Evolutionary conservation across 441 rosid species (phyloP).

Genomic region (Hura crepitans): DNA sequence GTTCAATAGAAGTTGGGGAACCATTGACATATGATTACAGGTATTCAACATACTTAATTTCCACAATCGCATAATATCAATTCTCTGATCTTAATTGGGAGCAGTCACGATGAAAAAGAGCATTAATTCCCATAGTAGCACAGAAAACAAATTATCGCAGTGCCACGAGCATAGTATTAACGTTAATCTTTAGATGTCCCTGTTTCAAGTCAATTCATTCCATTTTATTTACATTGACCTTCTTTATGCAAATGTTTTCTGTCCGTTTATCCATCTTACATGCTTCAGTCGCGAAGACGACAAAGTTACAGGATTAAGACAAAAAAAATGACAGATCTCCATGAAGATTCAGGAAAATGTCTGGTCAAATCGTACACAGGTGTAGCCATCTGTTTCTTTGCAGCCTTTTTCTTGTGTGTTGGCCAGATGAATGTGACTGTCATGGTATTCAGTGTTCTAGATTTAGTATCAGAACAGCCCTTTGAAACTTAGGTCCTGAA

Average conservation of each 20-base stretch:
- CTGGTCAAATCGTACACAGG: too few relatives aligned
- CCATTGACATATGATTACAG: constrained; percentile 91
- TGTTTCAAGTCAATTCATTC: not conserved
- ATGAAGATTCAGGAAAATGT: too few relatives aligned
- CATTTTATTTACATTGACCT: too few relatives aligned
- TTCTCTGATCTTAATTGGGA: not conserved
- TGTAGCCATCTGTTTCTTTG: too few relatives aligned
- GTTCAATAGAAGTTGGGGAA: constrained; percentile 67
- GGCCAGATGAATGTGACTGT: not conserved
- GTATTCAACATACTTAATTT: constrained; percentile 29
- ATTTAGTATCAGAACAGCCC: not conserved
- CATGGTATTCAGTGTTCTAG: not conserved
- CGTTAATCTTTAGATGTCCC: not conserved
- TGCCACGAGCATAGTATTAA: not conserved
- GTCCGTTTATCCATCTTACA: not conserved
- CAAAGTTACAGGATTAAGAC: too few relatives aligned
- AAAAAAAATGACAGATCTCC: too few relatives aligned
- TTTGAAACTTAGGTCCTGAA: too few relatives aligned
- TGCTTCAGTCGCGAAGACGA: not conserved
- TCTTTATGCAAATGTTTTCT: too few relatives aligned
- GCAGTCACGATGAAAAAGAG: not conserved
- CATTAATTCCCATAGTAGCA: not conserved
- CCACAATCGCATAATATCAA: not conserved
- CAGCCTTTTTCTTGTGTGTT: not conserved
- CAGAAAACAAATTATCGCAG: not conserved